Conservation (phyloP, 805 yeast species). For the Candida sakaeoensis region DNA sequence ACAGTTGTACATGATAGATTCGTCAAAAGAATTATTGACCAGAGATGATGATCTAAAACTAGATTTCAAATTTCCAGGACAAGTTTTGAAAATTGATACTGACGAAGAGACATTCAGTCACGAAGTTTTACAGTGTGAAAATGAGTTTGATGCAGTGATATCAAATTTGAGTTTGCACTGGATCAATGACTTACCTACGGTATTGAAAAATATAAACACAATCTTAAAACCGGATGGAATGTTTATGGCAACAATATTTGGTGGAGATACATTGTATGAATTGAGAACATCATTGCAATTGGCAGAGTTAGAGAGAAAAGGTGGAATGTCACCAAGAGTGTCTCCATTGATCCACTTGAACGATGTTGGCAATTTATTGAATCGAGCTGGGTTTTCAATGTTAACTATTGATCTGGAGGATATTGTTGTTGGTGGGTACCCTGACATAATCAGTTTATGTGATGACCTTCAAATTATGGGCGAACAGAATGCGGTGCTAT, state of each 20-base stretch:
- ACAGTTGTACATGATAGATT: conserved; percentile 63
- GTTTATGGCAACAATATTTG: conserved; percentile 76
- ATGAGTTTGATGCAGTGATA: conserved; percentile 63
- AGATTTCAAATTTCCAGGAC: conserved; percentile 40
- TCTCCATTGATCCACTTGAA: conserved; percentile 77
- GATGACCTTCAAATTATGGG: conserved; percentile 80
- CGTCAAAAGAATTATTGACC: conserved; percentile 48
- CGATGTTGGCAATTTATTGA: conserved; percentile 71
- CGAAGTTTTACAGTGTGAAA: conserved; percentile 30
- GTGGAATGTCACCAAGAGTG: conserved; percentile 77
- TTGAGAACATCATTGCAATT: conserved; percentile 74
- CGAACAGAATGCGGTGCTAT: conserved; percentile 69
- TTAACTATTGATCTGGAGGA: conserved; percentile 84
- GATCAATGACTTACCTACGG: conserved; percentile 79
- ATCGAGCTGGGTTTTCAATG: conserved; percentile 73
- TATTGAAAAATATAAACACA: conserved; percentile 50
- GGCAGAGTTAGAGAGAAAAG: conserved; percentile 76
- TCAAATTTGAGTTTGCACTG: conserved; percentile 77
- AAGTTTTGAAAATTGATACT: conserved; percentile 48
- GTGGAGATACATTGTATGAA: conserved; percentile 84
- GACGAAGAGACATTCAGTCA: conserved; percentile 66
- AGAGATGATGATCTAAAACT: conserved; percentile 44
- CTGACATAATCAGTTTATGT: conserved; percentile 63
- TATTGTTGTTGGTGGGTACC: conserved; percentile 69
- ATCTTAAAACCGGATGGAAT: conserved; percentile 76